Base-by-base conservation (phyloP, 2,329 filamentous ascomycete species). In the Fusarium falciforme region DNA sequence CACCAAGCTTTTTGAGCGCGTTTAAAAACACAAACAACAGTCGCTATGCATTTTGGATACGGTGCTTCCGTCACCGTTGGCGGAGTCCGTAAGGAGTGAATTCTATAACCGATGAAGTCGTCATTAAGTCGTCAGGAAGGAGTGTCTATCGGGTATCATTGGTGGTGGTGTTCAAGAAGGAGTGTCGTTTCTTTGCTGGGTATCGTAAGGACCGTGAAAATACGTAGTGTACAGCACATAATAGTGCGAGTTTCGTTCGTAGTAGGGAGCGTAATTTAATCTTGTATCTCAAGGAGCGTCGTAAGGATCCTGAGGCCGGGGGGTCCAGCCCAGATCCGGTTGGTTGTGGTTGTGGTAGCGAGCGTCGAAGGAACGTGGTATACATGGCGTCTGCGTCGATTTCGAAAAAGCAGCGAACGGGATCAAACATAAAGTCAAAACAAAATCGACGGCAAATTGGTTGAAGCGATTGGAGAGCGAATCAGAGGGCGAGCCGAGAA, bases 11-110 rank as follows among this genome's bases (percentile, higher is more conserved):
- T 78, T 78, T 72, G 36, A 40, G 66, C 60, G 76, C 68, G 71
- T 71, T 67, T 63, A 72, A 77, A 73, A 64, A 72, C 68, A 71
- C 61, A 72, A 79, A 84, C 65, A 79, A 84, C 65, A 85, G 85
- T 85, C 86, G 87, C 87, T 88, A 88, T 89, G 87, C 87, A 88
- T 82, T 86, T 85, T 85, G 84, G 84, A 83, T 70, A 78, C 75
- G 67, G 73, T 84, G 84, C 81, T 81, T 84, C 73, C 70, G 71
- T 74, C 71, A 69, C 73, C 61, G 63, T 72, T 82, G 81, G 79
- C 81, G 76, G 71, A 79, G 72, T 83, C 80, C 82, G 80, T 82
- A 86, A 85, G 84, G 85, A 87, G 83, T 82, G 84, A 83, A 78
- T 82, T 83, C 81, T 84, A 85, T 85, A 77, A 73, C 78, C 77